Evolutionary conservation across 352 stramenopile genomes (phyloP), one percentile per base, ranked within the genome.

Genomic region (Globisporangium nagaii): DNA sequence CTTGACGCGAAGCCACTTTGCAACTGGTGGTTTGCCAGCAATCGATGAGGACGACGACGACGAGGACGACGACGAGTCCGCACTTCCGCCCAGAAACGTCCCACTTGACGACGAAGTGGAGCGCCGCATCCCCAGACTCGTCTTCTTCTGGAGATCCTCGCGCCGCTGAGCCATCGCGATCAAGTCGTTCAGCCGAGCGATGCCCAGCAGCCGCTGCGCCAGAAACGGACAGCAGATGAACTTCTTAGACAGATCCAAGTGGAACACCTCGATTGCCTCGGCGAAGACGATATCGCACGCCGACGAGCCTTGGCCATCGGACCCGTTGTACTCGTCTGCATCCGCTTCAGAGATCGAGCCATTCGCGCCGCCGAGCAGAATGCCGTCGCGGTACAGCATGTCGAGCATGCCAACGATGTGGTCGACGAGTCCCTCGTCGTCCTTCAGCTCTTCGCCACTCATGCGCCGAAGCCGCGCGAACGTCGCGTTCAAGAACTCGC

Each of bases 161-260:
- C 73, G 71, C 20, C 77, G 68, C 30, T 92, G 74, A 9, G 77
- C 75, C 78, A 90, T 90, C n/a, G 56, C 59, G 30, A 92, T 90
- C 45, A 92, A 69, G 43, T 93, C 74, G 22, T 80, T 87, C 45
- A 93, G 60, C 4, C 84, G 80, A 17, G 74, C 71, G 39, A 95
- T 71, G 17, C 85, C 83, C 2, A 85, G 62, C 10, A 95, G 62
- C 19, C 84, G 72, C 54, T 93, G 83, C 0, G 70, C 70, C 34
- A 95, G 67, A 49, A 86, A 93, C 17, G 83, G 85, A 42, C 85
- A 95, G 55, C 85, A 93, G 30, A 95, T 81, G 53, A 86, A 86
- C 63, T 88, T 89, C 54, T 93, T 91, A 12, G 83, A 81, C n/a
- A 93, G 40, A 49, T 93, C 78, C 56, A 95, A 71, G 59, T 90